These are phyloP conservation scores for Tritrichomonas foetus DNA, from an alignment of 208 protist species.

Conservation along the genomic window DNA sequence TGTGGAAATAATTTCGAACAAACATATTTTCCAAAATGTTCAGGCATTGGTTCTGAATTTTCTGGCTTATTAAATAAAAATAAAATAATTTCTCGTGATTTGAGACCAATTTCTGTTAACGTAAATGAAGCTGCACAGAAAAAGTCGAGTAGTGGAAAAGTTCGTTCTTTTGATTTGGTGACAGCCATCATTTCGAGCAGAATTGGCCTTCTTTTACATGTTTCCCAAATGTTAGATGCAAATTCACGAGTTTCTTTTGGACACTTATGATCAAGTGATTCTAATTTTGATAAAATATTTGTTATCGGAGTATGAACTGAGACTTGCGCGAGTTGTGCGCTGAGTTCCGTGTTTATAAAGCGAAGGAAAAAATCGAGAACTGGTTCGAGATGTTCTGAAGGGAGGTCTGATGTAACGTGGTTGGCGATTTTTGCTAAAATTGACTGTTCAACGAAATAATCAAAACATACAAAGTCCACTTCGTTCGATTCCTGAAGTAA, in stretches of 20 bases:
- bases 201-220: not conserved
- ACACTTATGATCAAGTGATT: not conserved
- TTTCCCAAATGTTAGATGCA: not conserved
- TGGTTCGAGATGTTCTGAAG: not conserved
- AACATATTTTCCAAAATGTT: constrained; percentile 18
- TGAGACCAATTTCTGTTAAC: not conserved
- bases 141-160: constrained; percentile 5
- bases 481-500: not conserved
- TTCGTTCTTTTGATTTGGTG: too few relatives aligned
- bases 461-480: not conserved
- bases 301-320: not conserved
- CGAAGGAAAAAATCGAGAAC: not conserved
- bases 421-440: not conserved
- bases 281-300: not conserved
- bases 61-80: not conserved
- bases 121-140: not conserved
- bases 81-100: not conserved
- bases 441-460: not conserved
- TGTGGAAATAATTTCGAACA: not conserved
- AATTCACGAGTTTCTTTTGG: not conserved
- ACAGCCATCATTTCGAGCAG: not conserved
- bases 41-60: not conserved
- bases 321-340: not conserved
- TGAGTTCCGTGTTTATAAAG: not conserved
- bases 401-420: not conserved